phyloP scores from a whole-genome alignment of 208 protist species.

The Crithidia brevicula region DNA sequence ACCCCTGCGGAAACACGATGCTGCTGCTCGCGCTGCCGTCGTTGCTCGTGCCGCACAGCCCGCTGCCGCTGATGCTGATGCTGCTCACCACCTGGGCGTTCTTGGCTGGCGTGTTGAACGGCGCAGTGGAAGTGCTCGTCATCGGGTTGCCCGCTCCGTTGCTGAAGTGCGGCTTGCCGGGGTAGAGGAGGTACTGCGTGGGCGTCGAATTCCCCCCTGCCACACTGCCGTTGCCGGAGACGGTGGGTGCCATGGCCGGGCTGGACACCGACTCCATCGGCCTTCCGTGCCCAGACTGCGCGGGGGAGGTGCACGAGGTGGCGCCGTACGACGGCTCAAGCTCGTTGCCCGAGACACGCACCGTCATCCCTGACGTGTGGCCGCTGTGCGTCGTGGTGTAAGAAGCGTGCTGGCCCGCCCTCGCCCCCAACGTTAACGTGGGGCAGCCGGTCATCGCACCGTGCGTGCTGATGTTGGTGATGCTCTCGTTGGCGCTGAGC shows the following conservation, averaged over 20 bases:
- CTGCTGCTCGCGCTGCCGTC: slow-evolving; percentile 1
- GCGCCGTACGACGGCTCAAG: too few relatives aligned
- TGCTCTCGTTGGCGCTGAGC: slow-evolving; percentile 5
- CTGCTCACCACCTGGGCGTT: background rate
- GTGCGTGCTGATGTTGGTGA: slow-evolving; percentile 5
- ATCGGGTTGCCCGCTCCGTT: background rate
- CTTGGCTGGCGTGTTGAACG: background rate
- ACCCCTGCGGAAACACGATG: background rate
- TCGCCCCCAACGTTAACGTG: background rate
- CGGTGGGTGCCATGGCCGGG: too few relatives aligned
- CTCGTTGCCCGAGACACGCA: too few relatives aligned
- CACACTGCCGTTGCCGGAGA: background rate
- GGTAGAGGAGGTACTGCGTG: slow-evolving; percentile 6
- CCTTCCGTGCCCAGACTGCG: too few relatives aligned
- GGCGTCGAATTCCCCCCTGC: background rate
- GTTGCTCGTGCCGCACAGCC: background rate
- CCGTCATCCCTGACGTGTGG: too few relatives aligned
- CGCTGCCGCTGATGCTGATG: slow-evolving; percentile 2
- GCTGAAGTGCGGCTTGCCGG: background rate
- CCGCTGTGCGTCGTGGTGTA: too few relatives aligned
- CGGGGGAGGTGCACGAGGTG: too few relatives aligned
- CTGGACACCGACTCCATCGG: too few relatives aligned
- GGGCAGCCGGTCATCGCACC: background rate
- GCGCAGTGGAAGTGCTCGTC: background rate
- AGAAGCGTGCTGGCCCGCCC: too few relatives aligned